Percentiles rank a stretch among this genome's conserved stretches.
phyloP scores from a whole-genome alignment of 2,329 filamentous ascomycete species.

The Colletotrichum tropicale region DNA sequence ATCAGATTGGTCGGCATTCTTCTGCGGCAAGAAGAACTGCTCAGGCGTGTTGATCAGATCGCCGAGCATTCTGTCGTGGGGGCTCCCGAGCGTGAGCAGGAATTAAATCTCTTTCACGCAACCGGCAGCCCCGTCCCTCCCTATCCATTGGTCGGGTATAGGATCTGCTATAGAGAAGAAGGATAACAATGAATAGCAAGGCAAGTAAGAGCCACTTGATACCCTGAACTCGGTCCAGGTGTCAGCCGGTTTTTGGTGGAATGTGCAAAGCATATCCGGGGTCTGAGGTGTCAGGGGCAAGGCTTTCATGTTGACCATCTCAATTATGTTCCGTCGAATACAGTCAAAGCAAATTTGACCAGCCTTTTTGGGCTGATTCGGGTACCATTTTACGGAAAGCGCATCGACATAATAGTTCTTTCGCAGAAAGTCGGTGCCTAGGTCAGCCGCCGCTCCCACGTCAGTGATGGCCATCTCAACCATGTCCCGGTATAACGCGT shows the following conservation, averaged over 20 bases:
- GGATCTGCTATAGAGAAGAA: neutral
- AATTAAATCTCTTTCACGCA: neutral
- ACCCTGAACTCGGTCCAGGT: neutral
- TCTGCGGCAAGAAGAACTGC: neutral
- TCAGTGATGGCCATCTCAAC: accelerated
- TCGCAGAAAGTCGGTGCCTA: neutral
- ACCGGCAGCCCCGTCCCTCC: accelerated
- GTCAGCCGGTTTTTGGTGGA: accelerated
- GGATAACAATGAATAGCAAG: neutral
- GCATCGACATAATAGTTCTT: neutral
- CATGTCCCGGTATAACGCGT: neutral
- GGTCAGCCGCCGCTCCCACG: neutral
- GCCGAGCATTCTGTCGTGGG: neutral
- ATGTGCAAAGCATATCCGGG: neutral
- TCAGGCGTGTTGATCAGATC: neutral
- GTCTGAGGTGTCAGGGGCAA: neutral
- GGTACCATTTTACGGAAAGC: neutral
- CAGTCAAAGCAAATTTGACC: neutral
- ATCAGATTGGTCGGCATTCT: neutral
- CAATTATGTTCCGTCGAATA: neutral
- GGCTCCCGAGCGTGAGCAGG: neutral
- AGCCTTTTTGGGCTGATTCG: neutral
- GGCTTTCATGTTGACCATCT: neutral
- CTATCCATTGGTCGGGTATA: accelerated
- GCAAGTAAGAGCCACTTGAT: neutral